These are phyloP conservation scores for Fusarium camptoceras DNA, from an alignment of 2,329 filamentous ascomycete genomes.

Conservation along the genomic window DNA sequence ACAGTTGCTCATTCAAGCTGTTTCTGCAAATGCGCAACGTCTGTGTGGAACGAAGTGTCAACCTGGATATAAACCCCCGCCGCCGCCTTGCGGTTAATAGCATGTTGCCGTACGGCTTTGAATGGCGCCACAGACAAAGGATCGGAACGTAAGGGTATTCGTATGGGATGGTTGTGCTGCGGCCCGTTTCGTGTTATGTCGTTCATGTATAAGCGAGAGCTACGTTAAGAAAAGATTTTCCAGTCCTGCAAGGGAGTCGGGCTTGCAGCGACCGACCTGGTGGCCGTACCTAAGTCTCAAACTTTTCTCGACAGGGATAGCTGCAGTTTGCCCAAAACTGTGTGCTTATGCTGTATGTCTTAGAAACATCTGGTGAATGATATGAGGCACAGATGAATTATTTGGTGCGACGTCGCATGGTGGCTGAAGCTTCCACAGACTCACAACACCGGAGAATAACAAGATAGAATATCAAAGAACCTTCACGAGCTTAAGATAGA, in stretches of 20 bases:
- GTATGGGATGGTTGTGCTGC: constrained; percentile 1
- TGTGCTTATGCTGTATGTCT: neutral
- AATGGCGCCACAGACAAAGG: constrained; percentile 9
- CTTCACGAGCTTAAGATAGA: neutral
- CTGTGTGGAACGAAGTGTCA: constrained; percentile 30
- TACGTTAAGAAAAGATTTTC: neutral
- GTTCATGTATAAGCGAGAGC: neutral
- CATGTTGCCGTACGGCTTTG: constrained; percentile 1
- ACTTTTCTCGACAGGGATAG: neutral
- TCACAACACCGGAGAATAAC: constrained; percentile 41
- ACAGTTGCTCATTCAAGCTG: neutral
- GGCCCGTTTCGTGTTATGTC: constrained; percentile 24
- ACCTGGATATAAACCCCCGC: constrained; percentile 7
- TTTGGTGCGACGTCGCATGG: neutral
- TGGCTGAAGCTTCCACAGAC: constrained; percentile 2
- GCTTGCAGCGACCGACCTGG: neutral
- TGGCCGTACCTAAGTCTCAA: neutral
- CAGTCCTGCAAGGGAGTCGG: constrained; percentile 1
- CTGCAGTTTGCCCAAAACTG: neutral
- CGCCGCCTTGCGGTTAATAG: constrained; percentile 12
- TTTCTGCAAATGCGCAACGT: constrained; percentile 3
- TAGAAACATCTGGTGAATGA: neutral
- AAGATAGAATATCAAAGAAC: neutral
- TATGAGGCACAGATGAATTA: neutral
- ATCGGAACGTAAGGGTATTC: constrained; percentile 1